Evolutionary conservation across 2,329 filamentous ascomycete species (phyloP).

Genomic region (Corynespora cassiicola): DNA sequence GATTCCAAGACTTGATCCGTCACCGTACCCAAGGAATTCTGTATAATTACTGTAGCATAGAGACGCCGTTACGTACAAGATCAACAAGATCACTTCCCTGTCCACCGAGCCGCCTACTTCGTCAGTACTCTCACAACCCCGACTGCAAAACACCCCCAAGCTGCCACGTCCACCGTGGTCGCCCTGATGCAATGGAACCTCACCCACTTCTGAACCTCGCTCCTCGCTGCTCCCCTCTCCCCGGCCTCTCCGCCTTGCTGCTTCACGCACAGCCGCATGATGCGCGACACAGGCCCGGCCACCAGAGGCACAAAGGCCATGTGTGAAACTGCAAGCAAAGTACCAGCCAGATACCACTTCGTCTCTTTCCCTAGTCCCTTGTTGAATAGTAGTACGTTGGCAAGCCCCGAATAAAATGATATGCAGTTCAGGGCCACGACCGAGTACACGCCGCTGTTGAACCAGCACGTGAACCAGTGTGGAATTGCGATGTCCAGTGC

Average conservation of each 20-base stretch:
- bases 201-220: slow-evolving; percentile 26
- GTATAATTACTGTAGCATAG: no score
- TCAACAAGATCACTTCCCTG: no score
- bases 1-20: no score
- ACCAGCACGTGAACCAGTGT: slow-evolving; percentile 24
- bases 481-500: slow-evolving; percentile 22
- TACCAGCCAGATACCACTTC: slow-evolving; percentile 15
- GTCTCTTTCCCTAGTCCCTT: slow-evolving; percentile 6
- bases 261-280: slow-evolving; percentile 20
- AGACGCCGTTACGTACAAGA: no score
- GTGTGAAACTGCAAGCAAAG: slow-evolving; percentile 25
- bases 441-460: slow-evolving; percentile 22
- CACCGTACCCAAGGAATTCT: no score
- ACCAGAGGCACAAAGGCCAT: slow-evolving; percentile 28
- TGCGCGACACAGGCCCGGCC: slow-evolving; percentile 11
- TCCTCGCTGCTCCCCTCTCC: slow-evolving; percentile 9
- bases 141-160: slow-evolving; percentile 25
- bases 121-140: slow-evolving; percentile 18
- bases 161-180: slow-evolving; percentile 27
- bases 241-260: slow-evolving; percentile 5
- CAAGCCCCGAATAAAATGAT: slow-evolving; percentile 12
- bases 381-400: slow-evolving; percentile 19
- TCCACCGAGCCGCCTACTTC: no score
- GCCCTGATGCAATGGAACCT: slow-evolving; percentile 25
- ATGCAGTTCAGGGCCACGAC: slow-evolving; percentile 28